Conservation (phyloP, 129 eudicot species). For the sunflower (Helianthus annuus) region DNA sequence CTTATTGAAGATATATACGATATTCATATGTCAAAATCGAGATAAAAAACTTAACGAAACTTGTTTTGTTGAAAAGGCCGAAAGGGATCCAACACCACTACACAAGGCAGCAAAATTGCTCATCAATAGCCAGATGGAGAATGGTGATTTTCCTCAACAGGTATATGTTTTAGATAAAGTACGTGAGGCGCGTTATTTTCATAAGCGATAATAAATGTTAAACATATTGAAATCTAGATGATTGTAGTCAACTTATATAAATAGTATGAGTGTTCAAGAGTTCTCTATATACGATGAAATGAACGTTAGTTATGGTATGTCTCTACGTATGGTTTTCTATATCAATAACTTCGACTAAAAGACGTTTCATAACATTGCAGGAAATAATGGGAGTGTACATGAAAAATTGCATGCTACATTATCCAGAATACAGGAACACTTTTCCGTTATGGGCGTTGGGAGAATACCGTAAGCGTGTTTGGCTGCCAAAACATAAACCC, state of each 20-base stretch:
- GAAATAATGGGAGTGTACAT: slow-evolving; percentile 36
- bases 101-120: slow-evolving; percentile 41
- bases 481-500: slow-evolving; percentile 21
- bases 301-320: too few species aligned
- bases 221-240: too few species aligned
- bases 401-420: slow-evolving; percentile 43
- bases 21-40: background rate
- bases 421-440: slow-evolving; percentile 33
- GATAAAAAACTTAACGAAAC: background rate
- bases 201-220: too few species aligned
- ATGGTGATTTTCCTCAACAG: slow-evolving; percentile 43
- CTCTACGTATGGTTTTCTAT: too few species aligned
- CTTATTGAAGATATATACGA: background rate
- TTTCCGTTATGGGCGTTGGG: slow-evolving; percentile 35
- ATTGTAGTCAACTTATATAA: too few species aligned
- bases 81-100: slow-evolving; percentile 35
- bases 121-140: slow-evolving; percentile 31
- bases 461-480: slow-evolving; percentile 30
- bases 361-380: background rate
- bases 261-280: too few species aligned
- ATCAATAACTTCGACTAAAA: background rate
- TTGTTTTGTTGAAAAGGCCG: slow-evolving; percentile 13
- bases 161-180: background rate
- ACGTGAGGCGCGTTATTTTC: too few species aligned
- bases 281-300: too few species aligned